Conservation (phyloP, 2,329 filamentous ascomycete genomes). For the Teratosphaeria gauchensis region DNA sequence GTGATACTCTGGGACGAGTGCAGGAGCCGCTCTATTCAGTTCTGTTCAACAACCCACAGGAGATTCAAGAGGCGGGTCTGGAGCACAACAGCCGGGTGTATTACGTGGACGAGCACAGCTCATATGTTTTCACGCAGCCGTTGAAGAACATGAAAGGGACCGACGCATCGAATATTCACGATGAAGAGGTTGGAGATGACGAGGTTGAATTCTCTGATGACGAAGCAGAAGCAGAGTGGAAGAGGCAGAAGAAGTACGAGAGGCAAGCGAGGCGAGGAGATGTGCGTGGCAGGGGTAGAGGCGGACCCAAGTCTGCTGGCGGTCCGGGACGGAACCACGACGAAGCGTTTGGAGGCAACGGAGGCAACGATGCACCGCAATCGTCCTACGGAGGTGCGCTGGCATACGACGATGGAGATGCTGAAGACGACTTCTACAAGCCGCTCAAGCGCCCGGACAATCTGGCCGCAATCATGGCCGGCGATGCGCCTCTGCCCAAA, state of each 20-base stretch:
- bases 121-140: constrained; percentile 77
- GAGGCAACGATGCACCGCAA: constrained; percentile 13
- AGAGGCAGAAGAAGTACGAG: constrained; percentile 25
- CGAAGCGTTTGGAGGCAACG: constrained; percentile 6
- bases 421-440: constrained; percentile 36
- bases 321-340: constrained; percentile 7
- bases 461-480: constrained; percentile 36
- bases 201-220: constrained; percentile 96
- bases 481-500: constrained; percentile 18
- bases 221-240: constrained; percentile 64
- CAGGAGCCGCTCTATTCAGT: constrained; percentile 80
- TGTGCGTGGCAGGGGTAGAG: constrained; percentile 4
- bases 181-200: constrained; percentile 78
- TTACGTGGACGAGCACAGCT: constrained; percentile 70
- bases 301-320: constrained; percentile 6
- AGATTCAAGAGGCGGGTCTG: constrained; percentile 59
- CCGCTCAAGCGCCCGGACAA: constrained; percentile 39
- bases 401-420: constrained; percentile 34
- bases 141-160: constrained; percentile 74
- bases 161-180: constrained; percentile 89
- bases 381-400: constrained; percentile 17
- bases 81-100: constrained; percentile 61
- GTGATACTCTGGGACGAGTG: constrained; percentile 77
- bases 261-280: constrained; percentile 21
- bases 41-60: constrained; percentile 58